Evolutionary conservation across 305 asterid species (phyloP).

Genomic region (Coffea humblotiana): DNA sequence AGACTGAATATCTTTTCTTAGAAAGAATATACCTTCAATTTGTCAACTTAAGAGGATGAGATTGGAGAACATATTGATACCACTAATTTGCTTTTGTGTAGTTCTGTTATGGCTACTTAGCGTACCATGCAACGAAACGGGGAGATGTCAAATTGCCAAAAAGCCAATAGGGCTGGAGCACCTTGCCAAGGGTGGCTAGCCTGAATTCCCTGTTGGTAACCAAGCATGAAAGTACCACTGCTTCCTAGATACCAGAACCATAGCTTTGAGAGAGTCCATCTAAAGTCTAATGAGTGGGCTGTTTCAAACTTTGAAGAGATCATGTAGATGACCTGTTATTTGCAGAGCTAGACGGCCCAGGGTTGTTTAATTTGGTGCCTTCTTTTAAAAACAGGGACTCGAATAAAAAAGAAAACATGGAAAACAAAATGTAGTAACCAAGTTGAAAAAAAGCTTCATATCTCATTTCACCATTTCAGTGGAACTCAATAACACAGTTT

Average conservation of each 20-base stretch:
- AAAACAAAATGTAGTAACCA: neutral
- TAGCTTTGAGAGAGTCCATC: constrained; percentile 24
- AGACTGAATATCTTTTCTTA: no score
- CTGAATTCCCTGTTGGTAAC: no score
- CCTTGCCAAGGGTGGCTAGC: no score
- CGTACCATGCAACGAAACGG: no score
- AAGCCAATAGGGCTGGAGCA: no score
- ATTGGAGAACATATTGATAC: no score
- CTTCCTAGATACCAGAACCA: constrained; percentile 27
- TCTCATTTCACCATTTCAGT: neutral
- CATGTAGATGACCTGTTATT: constrained; percentile 30
- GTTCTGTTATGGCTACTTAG: no score
- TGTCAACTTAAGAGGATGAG: no score
- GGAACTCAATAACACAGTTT: neutral
- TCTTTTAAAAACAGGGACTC: neutral
- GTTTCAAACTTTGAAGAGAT: constrained; percentile 24
- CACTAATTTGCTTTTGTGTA: no score
- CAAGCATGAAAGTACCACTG: no score
- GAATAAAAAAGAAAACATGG: neutral
- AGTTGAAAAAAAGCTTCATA: neutral
- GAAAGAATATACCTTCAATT: no score
- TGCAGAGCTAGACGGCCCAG: constrained; percentile 11
- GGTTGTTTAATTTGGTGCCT: neutral
- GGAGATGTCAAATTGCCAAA: no score
- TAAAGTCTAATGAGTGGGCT: constrained; percentile 27